Conservation (phyloP, 441 rosid species). For the Adansonia rubrostipa region DNA sequence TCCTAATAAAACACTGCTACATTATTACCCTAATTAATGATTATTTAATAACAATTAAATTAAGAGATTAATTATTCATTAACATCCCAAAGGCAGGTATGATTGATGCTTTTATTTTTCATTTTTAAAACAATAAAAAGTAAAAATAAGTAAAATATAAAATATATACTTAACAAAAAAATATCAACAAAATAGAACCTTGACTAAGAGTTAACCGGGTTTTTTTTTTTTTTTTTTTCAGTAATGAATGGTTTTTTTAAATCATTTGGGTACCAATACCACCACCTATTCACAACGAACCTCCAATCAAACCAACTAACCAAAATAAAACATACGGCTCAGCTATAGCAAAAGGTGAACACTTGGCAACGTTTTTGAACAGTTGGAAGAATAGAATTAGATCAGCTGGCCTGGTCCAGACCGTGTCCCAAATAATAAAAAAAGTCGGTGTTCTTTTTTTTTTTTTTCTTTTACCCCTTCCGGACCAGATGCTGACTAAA, state of each 20-base stretch:
- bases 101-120: background rate
- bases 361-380: constrained; percentile 18
- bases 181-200: too few relatives aligned
- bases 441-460: background rate
- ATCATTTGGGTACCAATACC: constrained; percentile 16
- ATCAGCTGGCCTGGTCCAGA: background rate
- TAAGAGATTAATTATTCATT: background rate
- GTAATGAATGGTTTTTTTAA: background rate
- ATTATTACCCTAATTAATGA: background rate
- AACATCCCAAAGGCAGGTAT: background rate
- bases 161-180: too few relatives aligned
- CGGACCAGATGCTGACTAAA: constrained; percentile 17
- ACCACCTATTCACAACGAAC: constrained; percentile 7
- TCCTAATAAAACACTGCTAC: background rate
- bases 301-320: constrained; percentile 19
- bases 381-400: background rate
- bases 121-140: too few relatives aligned
- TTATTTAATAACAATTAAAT: background rate
- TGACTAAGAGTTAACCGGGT: background rate
- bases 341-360: background rate
- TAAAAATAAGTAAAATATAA: too few relatives aligned
- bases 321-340: background rate
- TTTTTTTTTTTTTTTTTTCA: too few relatives aligned
- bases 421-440: background rate
- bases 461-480: background rate